Conservation (phyloP, 2,329 filamentous ascomycete genomes). For the Thelonectria rubi region DNA sequence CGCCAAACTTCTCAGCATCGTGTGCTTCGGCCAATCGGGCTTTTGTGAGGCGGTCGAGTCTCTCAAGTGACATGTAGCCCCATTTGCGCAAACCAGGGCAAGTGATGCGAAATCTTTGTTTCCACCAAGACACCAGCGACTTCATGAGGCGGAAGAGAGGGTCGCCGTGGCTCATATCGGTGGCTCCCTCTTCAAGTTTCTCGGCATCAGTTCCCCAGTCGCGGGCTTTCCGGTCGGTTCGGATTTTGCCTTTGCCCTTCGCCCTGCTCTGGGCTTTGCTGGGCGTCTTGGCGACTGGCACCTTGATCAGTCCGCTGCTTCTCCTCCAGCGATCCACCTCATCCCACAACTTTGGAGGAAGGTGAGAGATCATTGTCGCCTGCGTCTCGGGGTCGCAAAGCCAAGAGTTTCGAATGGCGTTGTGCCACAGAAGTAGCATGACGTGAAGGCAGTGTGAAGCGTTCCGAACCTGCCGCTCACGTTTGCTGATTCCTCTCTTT, state of each 20-base stretch:
- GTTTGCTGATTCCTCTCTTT: conserved; percentile 88
- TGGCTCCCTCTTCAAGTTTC: conserved; percentile 72
- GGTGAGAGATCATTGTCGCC: conserved; percentile 76
- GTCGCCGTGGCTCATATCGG: conserved; percentile 85
- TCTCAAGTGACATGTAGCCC: conserved; percentile 84
- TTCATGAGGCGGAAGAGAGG: conserved; percentile 81
- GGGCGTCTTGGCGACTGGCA: conserved; percentile 41
- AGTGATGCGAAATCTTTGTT: conserved; percentile 79
- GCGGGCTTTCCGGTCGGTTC: conserved; percentile 46
- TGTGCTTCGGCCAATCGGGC: conserved; percentile 71
- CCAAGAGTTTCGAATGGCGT: conserved; percentile 85
- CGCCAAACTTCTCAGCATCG: conserved; percentile 75
- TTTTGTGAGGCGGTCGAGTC: conserved; percentile 77
- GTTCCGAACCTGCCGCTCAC: conserved; percentile 79
- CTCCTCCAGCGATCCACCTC: conserved; percentile 79
- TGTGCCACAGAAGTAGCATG: conserved; percentile 87
- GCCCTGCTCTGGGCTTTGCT: conserved; percentile 45
- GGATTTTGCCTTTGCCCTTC: conserved; percentile 51
- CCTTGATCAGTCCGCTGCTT: conserved; percentile 69
- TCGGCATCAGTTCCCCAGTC: conserved; percentile 80
- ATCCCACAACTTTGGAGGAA: conserved; percentile 73
- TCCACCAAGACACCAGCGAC: conserved; percentile 86
- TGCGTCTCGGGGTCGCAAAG: conserved; percentile 80
- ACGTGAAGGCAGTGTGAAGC: conserved; percentile 91
- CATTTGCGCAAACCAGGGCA: conserved; percentile 85